Evolutionary conservation across 2,329 filamentous ascomycete genomes (phyloP), one percentile per base, ranked within the genome.

Genomic region (Diaporthe citri): DNA sequence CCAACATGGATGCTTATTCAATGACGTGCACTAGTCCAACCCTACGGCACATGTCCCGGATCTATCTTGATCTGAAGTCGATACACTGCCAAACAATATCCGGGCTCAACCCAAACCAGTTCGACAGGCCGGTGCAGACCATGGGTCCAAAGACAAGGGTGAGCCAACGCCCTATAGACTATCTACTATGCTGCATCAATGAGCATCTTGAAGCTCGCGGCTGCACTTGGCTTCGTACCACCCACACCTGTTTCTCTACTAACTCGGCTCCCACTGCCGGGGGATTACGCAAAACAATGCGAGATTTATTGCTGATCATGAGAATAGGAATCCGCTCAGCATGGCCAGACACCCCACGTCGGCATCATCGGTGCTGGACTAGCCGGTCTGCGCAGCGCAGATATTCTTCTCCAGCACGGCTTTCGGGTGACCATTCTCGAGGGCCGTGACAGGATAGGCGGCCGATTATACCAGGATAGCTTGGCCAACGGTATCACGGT

Each of bases 311-410:
- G 48, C n/a, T 77, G 34, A 76, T 51, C 74, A 77, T 78, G 72
- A 74, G 64, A 74, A 77, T 79, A 74, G 77, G 39, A 78, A 77
- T 51, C 41, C 12, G 28, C 25, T 6, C 31, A 64, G 15, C 74
- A 80, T 76, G 78, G 74, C 46, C 78, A 78, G 48, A 84, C 82
- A 74, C 88, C 89, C 10, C 90, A 91, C 76, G 83, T 95, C 55
- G 91, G 90, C 43, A 85, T 95, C n/a, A 84, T 95, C 52, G 93
- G 93, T 25, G 93, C 92, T 52, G 93, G 93, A 7, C 86, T 95
- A 36, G 88, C 93, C 8, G 93, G 93, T 0, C 85, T 95, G n/a
- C 88, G 93, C 77, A 93, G 92, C 80, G 92, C 93, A 71, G 92
- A 94, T 77, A 82, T 94, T 2, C 84, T 95, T 0, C 83, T 94